Percentiles rank a stretch among this genome's conserved stretches.
Evolutionary conservation across 179 eudicot genomes (phyloP).

Genomic region (Silene vulgaris): DNA sequence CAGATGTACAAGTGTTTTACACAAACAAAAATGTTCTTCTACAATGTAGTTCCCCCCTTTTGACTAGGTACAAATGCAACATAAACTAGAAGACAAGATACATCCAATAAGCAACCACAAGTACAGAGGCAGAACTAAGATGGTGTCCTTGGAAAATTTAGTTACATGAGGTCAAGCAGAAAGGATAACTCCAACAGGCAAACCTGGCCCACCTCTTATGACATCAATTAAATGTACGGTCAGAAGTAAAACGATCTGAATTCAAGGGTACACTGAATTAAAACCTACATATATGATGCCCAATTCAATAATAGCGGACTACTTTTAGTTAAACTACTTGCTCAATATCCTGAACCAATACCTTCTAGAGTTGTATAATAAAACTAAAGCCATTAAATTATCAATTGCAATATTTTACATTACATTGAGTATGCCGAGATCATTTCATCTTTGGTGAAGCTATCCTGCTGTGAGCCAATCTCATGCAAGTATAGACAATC

Average conservation of each 20-base stretch:
- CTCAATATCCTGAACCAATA: background rate
- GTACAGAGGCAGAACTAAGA: background rate
- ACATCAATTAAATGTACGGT: background rate
- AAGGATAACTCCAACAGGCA: background rate
- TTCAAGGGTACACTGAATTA: background rate
- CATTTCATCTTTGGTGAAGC: constrained; percentile 90
- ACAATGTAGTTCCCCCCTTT: background rate
- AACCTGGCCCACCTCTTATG: background rate
- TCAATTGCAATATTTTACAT: background rate
- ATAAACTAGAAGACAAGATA: background rate
- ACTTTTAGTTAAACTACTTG: background rate
- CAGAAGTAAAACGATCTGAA: background rate
- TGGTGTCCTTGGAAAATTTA: background rate
- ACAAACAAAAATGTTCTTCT: no score
- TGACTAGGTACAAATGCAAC: background rate
- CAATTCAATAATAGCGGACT: background rate
- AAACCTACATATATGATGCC: background rate
- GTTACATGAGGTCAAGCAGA: background rate
- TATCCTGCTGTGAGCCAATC: constrained; percentile 89
- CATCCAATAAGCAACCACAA: background rate
- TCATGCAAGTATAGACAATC: constrained; percentile 88
- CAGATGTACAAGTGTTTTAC: no score
- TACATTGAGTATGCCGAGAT: constrained; percentile 87
- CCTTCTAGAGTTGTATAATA: background rate
- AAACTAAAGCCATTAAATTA: background rate